A percentile compares a stretch with the other conserved stretches of the same genome.
Evolutionary conservation across 2,329 filamentous ascomycete genomes (phyloP).

Genomic region (Arthrobotrys conoides): DNA sequence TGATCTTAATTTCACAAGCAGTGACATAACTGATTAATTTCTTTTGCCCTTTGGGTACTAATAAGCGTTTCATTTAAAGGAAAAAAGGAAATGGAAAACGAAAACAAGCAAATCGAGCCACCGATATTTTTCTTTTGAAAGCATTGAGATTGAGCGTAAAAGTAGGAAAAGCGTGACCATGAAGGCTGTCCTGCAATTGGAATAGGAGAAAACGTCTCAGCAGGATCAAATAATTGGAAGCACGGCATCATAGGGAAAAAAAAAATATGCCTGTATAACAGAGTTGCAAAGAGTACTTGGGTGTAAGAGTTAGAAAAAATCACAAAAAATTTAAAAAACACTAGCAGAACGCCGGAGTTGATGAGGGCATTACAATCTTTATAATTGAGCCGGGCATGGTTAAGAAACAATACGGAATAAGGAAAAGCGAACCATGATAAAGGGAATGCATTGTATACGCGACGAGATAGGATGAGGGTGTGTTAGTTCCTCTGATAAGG

Average conservation of each 20-base stretch:
- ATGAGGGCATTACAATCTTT: constrained; percentile 33
- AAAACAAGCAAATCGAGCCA: neutral
- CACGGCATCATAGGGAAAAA: neutral
- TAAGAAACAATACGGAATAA: neutral
- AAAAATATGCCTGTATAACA: constrained; percentile 15
- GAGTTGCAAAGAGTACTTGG: neutral
- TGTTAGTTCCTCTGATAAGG: constrained; percentile 52
- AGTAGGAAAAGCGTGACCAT: neutral
- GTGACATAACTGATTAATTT: neutral
- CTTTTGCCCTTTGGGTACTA: constrained; percentile 9
- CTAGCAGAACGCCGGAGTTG: constrained; percentile 27
- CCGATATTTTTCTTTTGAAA: constrained; percentile 21
- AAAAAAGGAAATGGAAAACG: neutral
- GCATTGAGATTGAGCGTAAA: neutral
- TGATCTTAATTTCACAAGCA: neutral
- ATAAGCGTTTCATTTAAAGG: too few species aligned
- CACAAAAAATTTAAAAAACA: neutral
- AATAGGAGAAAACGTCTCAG: neutral
- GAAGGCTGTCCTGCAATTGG: neutral
- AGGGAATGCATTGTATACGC: neutral
- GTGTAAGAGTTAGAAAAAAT: neutral
- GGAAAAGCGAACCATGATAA: neutral
- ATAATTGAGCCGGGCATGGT: neutral
- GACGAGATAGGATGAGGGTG: neutral
- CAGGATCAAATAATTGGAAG: neutral